A percentile compares a stretch with the other conserved stretches of the same genome.
These are phyloP conservation scores for Microcera coccophila DNA, from an alignment of 2,329 filamentous ascomycete genomes.

Conservation along the genomic window DNA sequence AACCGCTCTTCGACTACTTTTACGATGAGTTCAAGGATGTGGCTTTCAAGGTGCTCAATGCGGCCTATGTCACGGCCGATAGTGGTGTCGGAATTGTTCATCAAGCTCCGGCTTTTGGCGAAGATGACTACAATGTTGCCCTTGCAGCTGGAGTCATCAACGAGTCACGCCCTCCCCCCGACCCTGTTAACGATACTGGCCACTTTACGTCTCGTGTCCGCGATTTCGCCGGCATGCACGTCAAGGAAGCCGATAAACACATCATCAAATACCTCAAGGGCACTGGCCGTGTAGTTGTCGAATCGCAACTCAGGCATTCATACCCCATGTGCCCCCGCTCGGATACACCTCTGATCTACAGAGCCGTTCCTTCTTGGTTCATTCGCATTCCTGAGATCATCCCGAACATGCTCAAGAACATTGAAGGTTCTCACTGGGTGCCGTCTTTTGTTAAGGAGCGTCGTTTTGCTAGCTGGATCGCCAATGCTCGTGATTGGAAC, in stretches of 20 bases:
- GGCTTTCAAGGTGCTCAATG: slow-evolving; percentile 78
- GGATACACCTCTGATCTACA: slow-evolving; percentile 91
- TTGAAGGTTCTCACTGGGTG: slow-evolving; percentile 88
- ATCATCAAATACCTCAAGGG: slow-evolving; percentile 87
- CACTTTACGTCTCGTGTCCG: slow-evolving; percentile 71
- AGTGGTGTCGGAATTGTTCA: slow-evolving; percentile 94
- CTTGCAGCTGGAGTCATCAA: slow-evolving; percentile 72
- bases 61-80: slow-evolving; percentile 80
- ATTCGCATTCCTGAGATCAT: slow-evolving; percentile 81
- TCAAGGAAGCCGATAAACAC: slow-evolving; percentile 87
- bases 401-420: slow-evolving; percentile 84
- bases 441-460: slow-evolving; percentile 87
- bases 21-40: slow-evolving; percentile 82
- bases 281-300: slow-evolving; percentile 71
- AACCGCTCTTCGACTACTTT: slow-evolving; percentile 87
- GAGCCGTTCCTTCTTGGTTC: slow-evolving; percentile 92
- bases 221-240: slow-evolving; percentile 82
- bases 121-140: slow-evolving; percentile 89
- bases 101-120: slow-evolving; percentile 88
- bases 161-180: slow-evolving; percentile 74
- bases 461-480: slow-evolving; percentile 87
- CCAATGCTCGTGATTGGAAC: slow-evolving; percentile 91
- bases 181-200: slow-evolving; percentile 82
- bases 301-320: slow-evolving; percentile 84
- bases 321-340: slow-evolving; percentile 93